Evolutionary conservation across 2,329 filamentous ascomycete species (phyloP).

Genomic region (Colletotrichum simmondsii): DNA sequence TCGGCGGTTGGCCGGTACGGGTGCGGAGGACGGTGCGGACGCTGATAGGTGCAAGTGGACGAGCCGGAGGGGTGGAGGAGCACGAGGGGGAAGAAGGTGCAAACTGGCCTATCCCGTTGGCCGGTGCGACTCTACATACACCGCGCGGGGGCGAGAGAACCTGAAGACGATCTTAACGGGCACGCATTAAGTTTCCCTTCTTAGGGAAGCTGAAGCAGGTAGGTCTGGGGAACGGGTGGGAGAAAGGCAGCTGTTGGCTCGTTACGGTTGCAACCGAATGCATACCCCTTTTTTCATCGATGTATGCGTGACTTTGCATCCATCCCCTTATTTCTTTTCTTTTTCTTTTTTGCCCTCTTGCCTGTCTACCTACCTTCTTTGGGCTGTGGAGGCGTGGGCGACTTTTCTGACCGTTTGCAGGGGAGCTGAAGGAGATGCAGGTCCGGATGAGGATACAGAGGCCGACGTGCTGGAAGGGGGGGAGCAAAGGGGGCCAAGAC

Average conservation of each 20-base stretch:
- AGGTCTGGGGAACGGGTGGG: not conserved
- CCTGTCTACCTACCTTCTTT: not conserved
- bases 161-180: constrained; percentile 15
- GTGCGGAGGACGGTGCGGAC: constrained; percentile 8
- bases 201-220: constrained; percentile 2
- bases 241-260: constrained; percentile 11
- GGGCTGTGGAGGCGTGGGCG: constrained; percentile 9
- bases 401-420: constrained; percentile 19
- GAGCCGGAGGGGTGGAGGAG: constrained; percentile 17
- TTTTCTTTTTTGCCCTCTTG: no score
- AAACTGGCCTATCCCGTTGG: constrained; percentile 15
- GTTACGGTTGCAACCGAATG: constrained; percentile 14
- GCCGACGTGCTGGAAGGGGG: constrained; percentile 15
- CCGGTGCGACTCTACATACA: not conserved
- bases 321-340: not conserved
- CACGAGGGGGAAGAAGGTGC: not conserved
- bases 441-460: constrained; percentile 23
- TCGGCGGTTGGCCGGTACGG: constrained; percentile 17
- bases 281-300: constrained; percentile 10
- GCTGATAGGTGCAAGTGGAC: constrained; percentile 23
- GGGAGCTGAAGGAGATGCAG: constrained; percentile 3
- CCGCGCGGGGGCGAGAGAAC: no score
- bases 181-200: constrained; percentile 12
- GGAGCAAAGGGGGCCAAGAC: not conserved
- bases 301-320: not conserved